Percentiles rank a stretch among this genome's conserved stretches.
Conservation (phyloP, 768 basidiomycete species). For the Rhodotorula kratochvilovae region DNA sequence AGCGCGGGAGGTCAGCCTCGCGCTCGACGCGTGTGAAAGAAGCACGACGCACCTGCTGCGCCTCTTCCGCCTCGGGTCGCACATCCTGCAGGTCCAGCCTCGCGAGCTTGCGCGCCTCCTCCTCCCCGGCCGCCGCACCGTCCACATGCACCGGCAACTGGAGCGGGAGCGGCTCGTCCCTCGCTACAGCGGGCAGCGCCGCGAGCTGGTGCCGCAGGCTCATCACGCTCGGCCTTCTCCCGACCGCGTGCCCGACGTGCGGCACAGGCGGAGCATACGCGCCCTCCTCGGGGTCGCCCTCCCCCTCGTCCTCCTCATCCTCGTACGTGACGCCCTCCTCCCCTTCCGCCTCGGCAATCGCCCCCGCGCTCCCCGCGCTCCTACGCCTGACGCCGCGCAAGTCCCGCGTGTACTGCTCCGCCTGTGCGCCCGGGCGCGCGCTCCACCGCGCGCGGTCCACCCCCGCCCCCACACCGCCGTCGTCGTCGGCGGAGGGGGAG, state of each 20-base stretch:
- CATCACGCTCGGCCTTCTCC: background rate
- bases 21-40: too few relatives aligned
- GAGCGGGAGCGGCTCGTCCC: background rate
- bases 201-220: background rate
- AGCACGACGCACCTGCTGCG: too few relatives aligned
- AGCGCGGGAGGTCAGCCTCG: background rate
- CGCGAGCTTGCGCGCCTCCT: background rate
- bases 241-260: background rate
- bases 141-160: background rate
- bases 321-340: background rate
- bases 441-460: background rate
- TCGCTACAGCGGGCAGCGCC: background rate
- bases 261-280: background rate
- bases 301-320: background rate
- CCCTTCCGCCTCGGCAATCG: background rate
- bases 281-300: background rate
- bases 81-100: background rate
- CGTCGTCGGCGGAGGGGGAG: too few relatives aligned
- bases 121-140: background rate
- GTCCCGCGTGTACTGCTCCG: slow-evolving; percentile 25
- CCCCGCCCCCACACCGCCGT: too few relatives aligned
- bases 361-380: background rate
- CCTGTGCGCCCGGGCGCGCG: background rate
- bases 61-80: background rate
- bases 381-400: background rate